Conservation (phyloP, 371 early-diverging fungal genomes). For the Lichtheimia ramosa region DNA sequence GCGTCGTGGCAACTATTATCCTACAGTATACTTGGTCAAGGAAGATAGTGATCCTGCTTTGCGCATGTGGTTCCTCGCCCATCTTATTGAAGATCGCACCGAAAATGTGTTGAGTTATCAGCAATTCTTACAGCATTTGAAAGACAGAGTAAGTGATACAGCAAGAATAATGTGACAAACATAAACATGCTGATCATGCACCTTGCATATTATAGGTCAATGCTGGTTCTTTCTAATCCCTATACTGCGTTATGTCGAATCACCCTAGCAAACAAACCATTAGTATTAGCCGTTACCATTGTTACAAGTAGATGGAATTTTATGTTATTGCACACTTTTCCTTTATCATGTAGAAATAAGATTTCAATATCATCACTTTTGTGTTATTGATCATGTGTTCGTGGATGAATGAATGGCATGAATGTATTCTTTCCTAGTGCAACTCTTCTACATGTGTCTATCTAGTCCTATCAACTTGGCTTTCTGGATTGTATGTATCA, state of each 20-base stretch:
- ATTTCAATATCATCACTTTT: no score
- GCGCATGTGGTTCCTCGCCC: slow-evolving; percentile 81
- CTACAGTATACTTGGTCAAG: slow-evolving; percentile 75
- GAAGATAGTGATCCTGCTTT: slow-evolving; percentile 90
- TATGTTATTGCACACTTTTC: no score
- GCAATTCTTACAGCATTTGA: slow-evolving; percentile 70
- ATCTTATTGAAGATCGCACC: slow-evolving; percentile 91
- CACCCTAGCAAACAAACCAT: no score
- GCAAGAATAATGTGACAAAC: not conserved
- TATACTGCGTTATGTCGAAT: not conserved
- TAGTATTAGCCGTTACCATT: no score
- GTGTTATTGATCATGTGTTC: no score
- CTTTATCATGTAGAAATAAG: no score
- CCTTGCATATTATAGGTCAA: slow-evolving; percentile 8
- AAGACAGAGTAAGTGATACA: slow-evolving; percentile 49
- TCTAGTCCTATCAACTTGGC: no score
- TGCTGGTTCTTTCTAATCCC: slow-evolving; percentile 13
- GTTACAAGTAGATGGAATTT: no score
- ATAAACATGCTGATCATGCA: not conserved
- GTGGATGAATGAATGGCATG: no score
- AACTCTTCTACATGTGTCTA: no score
- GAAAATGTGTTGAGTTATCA: slow-evolving; percentile 81
- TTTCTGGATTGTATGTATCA: no score
- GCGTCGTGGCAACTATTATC: slow-evolving; percentile 62
- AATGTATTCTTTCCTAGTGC: no score